Percentiles rank a stretch among this genome's conserved stretches.
Evolutionary conservation across 257 asterid genomes (phyloP).

Genomic region (Przewalskia tangutica): DNA sequence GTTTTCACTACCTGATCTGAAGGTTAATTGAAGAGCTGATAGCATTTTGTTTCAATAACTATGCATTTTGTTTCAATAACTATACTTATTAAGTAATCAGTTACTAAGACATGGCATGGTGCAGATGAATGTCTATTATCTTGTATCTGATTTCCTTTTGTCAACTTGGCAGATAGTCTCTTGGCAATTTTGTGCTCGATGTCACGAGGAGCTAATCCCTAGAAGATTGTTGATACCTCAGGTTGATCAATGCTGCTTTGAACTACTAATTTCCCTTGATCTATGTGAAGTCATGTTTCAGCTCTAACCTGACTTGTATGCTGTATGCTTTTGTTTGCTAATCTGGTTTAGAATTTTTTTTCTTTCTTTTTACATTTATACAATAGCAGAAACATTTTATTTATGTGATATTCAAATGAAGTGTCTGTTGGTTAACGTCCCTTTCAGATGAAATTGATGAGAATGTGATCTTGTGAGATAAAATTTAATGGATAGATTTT

Average conservation of each 20-base stretch:
- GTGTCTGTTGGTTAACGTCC: background rate
- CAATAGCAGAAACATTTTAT: background rate
- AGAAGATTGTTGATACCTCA: conserved; percentile 84
- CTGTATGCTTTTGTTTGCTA: background rate
- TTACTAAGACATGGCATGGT: background rate
- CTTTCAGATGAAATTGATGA: background rate
- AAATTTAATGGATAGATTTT: background rate
- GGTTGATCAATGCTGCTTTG: conserved; percentile 26
- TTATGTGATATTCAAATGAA: background rate
- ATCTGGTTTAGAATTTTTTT: background rate
- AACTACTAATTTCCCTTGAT: background rate
- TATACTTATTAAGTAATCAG: background rate
- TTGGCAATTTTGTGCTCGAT: conserved; percentile 98
- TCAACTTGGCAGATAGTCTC: conserved; percentile 61
- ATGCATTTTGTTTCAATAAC: background rate
- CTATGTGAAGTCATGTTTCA: background rate
- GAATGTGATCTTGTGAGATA: background rate
- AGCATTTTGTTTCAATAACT: background rate
- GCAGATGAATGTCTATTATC: conserved; percentile 3
- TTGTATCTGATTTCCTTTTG: background rate
- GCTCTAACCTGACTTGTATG: background rate
- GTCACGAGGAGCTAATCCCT: conserved; percentile 94
- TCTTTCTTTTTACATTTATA: background rate
- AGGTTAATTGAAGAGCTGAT: conserved; percentile 33
- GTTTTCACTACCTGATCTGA: conserved; percentile 71